These are phyloP conservation scores for Melastoma malabathricum DNA, from an alignment of 345 rosid genomes.

Conservation along the genomic window DNA sequence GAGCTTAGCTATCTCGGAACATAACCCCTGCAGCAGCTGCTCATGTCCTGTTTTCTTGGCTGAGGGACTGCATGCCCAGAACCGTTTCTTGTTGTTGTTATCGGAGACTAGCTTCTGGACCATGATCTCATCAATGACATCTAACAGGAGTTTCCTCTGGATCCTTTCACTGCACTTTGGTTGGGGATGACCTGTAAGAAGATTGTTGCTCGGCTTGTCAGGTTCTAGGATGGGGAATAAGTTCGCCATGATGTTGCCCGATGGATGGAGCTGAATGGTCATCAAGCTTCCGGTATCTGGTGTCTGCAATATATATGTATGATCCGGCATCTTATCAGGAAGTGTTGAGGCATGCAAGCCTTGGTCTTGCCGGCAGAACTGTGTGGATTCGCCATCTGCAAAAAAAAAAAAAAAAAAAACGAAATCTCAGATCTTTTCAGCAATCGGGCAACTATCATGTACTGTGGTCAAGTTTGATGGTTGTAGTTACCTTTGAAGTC, in stretches of 20 bases:
- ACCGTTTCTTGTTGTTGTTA: conserved; percentile 21
- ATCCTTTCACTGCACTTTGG: conserved; percentile 22
- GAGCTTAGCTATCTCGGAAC: conserved; percentile 50
- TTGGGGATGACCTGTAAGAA: conserved; percentile 6
- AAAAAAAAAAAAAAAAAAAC: conserved; percentile 1
- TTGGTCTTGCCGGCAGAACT: conserved; percentile 12
- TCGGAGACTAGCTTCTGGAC: conserved; percentile 24
- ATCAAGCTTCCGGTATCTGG: conserved; percentile 24
- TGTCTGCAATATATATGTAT: conserved; percentile 49
- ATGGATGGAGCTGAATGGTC: conserved; percentile 32
- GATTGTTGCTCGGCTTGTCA: conserved; percentile 22
- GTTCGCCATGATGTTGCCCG: conserved; percentile 35
- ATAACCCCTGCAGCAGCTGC: conserved; percentile 44
- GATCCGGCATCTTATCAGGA: conserved; percentile 15
- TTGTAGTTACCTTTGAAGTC: conserved; percentile 44
- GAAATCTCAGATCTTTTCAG: too few species aligned
- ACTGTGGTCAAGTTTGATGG: background rate
- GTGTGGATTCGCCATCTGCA: conserved; percentile 35
- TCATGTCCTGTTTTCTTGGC: conserved; percentile 20
- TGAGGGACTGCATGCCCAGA: conserved; percentile 15
- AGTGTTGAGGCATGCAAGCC: too few species aligned
- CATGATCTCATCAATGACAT: conserved; percentile 59
- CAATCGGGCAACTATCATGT: background rate
- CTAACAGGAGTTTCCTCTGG: conserved; percentile 57
- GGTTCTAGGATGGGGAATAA: conserved; percentile 54